Evolutionary conservation across 169 alveolate genomes (phyloP).

Genomic region (Plasmodium inui): DNA sequence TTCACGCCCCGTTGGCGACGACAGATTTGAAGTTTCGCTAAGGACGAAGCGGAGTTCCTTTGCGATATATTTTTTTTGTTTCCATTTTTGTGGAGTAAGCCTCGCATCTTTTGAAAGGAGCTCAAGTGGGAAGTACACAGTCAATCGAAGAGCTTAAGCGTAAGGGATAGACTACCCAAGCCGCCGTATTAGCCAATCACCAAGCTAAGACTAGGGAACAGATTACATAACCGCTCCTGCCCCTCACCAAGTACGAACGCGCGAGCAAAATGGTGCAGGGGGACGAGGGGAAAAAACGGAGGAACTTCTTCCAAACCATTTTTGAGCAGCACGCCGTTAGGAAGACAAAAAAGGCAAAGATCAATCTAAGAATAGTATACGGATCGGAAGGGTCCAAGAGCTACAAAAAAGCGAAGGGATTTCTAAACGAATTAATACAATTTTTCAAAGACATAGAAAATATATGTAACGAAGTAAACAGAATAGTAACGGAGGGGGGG

Average conservation of each 20-base stretch:
- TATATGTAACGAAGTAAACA: constrained; percentile 20
- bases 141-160: background rate
- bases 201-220: background rate
- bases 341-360: constrained; percentile 17
- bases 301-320: background rate
- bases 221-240: background rate
- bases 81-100: background rate
- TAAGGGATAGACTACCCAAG: background rate
- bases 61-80: background rate
- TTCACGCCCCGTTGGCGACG: background rate
- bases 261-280: background rate
- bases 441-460: constrained; percentile 22
- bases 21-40: background rate
- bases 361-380: constrained; percentile 23
- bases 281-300: background rate
- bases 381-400: constrained; percentile 47
- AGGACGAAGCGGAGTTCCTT: background rate
- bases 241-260: background rate
- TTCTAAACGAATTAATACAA: constrained; percentile 51
- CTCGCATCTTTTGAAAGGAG: background rate
- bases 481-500: background rate
- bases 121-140: background rate
- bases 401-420: constrained; percentile 15
- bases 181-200: background rate
- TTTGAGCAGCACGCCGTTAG: background rate